A percentile compares a stretch with the other conserved stretches of the same genome.
Conservation (phyloP, 177 flowering plant genomes). For the Tripterygium wilfordii region DNA sequence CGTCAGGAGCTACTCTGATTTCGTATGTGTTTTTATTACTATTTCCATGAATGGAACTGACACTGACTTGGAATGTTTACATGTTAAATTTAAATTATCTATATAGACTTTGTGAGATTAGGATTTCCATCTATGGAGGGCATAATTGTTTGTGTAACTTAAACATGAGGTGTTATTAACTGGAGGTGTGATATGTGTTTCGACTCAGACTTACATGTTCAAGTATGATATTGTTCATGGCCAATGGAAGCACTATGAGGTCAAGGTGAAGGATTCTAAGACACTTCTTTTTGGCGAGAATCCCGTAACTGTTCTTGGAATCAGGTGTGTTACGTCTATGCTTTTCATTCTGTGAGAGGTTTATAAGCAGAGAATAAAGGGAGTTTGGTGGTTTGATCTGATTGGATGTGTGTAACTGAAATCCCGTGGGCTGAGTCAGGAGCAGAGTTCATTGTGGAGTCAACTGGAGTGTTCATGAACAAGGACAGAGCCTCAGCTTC, state of each 20-base stretch:
- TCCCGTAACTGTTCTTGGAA: conserved; percentile 60
- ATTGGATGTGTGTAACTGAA: neutral
- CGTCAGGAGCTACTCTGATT: too few species aligned
- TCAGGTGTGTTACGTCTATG: conserved; percentile 60
- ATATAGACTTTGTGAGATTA: too few species aligned
- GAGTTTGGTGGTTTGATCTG: conserved; percentile 28
- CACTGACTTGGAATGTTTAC: too few species aligned
- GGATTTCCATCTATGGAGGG: too few species aligned
- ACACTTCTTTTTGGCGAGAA: conserved; percentile 85
- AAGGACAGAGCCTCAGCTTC: too few species aligned
- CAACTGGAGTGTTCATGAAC: conserved; percentile 60
- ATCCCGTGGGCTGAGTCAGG: conserved; percentile 52
- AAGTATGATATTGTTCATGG: conserved; percentile 87
- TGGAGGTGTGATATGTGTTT: too few species aligned
- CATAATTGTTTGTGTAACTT: too few species aligned
- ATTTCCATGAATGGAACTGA: too few species aligned
- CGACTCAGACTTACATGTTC: conserved; percentile 92
- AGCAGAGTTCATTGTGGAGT: conserved; percentile 51
- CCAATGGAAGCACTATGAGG: conserved; percentile 71
- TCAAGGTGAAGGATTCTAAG: conserved; percentile 66
- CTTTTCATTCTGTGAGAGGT: too few species aligned
- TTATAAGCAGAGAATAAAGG: too few species aligned
- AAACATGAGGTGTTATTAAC: neutral
- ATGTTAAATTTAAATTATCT: too few species aligned
- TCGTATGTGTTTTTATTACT: neutral